Evolutionary conservation across 176 grass and related monocot genomes (phyloP), one percentile per base, ranked within the genome.

Genomic region (Hsuehochloa calcarea): DNA sequence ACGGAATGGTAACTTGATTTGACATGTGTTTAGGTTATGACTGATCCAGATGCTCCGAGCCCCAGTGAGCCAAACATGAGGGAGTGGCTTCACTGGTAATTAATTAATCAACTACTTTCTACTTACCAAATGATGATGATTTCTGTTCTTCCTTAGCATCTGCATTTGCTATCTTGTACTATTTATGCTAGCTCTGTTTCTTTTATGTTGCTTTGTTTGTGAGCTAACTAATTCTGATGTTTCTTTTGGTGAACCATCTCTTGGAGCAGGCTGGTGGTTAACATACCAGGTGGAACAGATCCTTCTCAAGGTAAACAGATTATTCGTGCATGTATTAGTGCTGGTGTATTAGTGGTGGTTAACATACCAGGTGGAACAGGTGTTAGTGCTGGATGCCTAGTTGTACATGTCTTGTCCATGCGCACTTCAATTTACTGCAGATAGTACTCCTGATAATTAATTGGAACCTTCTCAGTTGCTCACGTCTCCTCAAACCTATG

Each of bases 331-430:
- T 39, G n/a, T n/a, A n/a, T n/a, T n/a, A n/a, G n/a, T n/a, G n/a
- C n/a, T n/a, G n/a, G n/a, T n/a, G n/a, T n/a, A n/a, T n/a, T n/a
- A n/a, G n/a, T 94, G 82, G 92, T 97, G 90, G 82, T 93, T 23
- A 97, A 97, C 87, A 88, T 97, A 70, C 90, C 88, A 23, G 92
- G 95, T 87, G 89, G 92, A 74, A 75, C 86, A 25, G 95, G 94
- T 79, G 63, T 22, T 27, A 70, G 49, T 64, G 9, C 16, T 37
- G 31, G 13, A 19, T 22, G 49, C 23, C 4, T 67, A 62, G 4
- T 8, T 45, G 14, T 43, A 43, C 17, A 19, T 7, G 31, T 25
- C 60, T 14, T 44, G 22, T 61, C 20, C 55, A 17, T 23, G 41
- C 10, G 5, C 31, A 41, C 10, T 26, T 10, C 10, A 45, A 45